Percentiles rank a stretch among this genome's conserved stretches.
Evolutionary conservation across 805 yeast genomes (phyloP).

Genomic region (Ogataea kodamae): DNA sequence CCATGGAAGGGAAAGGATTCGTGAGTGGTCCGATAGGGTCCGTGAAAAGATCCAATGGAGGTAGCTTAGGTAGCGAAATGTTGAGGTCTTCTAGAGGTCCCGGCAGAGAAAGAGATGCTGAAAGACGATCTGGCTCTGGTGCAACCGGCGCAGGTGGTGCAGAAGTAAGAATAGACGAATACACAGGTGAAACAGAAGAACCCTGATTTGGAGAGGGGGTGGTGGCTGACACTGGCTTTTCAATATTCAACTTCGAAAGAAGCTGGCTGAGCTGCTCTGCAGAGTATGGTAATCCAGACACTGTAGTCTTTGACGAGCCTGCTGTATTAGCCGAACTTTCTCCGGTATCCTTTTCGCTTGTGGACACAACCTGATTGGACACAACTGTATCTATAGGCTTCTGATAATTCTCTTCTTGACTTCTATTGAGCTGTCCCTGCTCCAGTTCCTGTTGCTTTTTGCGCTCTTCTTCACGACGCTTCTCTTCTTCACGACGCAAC

Average conservation of each 20-base stretch:
- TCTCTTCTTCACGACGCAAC: conserved; percentile 32
- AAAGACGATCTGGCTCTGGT: background rate
- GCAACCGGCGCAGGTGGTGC: conserved; percentile 1
- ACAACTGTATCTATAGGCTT: conserved; percentile 9
- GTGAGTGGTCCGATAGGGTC: conserved; percentile 5
- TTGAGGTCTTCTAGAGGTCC: background rate
- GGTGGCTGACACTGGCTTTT: background rate
- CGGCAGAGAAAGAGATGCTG: conserved; percentile 7
- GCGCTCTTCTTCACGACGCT: conserved; percentile 37
- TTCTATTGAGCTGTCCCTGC: conserved; percentile 32
- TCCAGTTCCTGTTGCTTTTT: conserved; percentile 34
- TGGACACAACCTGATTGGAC: conserved; percentile 1
- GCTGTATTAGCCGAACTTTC: too few relatives aligned
- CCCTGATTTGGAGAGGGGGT: too few relatives aligned
- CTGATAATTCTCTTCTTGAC: conserved; percentile 28
- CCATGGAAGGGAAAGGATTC: conserved; percentile 15
- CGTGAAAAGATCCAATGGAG: conserved; percentile 16
- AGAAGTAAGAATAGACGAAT: background rate
- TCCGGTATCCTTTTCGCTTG: background rate
- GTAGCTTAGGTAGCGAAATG: conserved; percentile 4
- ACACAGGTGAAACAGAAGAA: conserved; percentile 2
- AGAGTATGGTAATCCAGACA: conserved; percentile 11
- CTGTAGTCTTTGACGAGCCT: background rate
- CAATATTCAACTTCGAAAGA: conserved; percentile 11
- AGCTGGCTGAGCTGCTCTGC: conserved; percentile 19